Percentiles rank a stretch among this genome's conserved stretches.
phyloP scores from a whole-genome alignment of 2,329 filamentous ascomycete species.

The Ascochyta rabiei region DNA sequence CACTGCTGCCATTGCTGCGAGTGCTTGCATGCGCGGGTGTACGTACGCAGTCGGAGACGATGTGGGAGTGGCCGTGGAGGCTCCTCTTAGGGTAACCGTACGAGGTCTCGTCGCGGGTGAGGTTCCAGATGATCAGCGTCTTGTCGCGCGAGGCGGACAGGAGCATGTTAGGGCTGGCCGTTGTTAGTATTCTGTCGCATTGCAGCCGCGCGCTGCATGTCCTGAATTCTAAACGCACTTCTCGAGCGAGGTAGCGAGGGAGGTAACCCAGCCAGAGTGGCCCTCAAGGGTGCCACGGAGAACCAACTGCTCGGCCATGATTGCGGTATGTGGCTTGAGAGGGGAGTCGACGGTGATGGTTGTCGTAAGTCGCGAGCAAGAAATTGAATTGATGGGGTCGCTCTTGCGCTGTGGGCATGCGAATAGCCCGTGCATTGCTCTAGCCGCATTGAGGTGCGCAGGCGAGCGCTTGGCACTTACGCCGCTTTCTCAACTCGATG shows the following conservation, averaged over 20 bases:
- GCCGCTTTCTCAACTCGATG: background rate
- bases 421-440: background rate
- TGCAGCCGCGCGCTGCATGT: conserved; percentile 17
- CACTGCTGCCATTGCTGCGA: conserved; percentile 12
- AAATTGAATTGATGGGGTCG: conserved; percentile 18
- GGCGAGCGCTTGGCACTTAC: conserved; percentile 1
- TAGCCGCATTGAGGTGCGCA: conserved; percentile 4
- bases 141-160: conserved; percentile 97
- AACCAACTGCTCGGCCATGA: conserved; percentile 92
- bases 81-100: conserved; percentile 99
- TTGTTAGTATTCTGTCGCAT: conserved; percentile 38
- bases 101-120: conserved; percentile 96
- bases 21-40: conserved; percentile 29
- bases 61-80: conserved; percentile 98
- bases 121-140: conserved; percentile 99
- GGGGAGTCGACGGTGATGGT: conserved; percentile 38
- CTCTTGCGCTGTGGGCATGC: conserved; percentile 3
- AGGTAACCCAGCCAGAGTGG: conserved; percentile 99
- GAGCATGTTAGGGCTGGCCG: conserved; percentile 93
- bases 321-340: conserved; percentile 48
- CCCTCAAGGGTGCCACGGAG: conserved; percentile 97
- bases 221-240: conserved; percentile 64
- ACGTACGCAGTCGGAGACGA: conserved; percentile 99
- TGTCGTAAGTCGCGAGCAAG: conserved; percentile 30
- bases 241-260: conserved; percentile 97